Base-by-base conservation (phyloP, 2,329 filamentous ascomycete species). In the Achaetomium macrosporum region DNA sequence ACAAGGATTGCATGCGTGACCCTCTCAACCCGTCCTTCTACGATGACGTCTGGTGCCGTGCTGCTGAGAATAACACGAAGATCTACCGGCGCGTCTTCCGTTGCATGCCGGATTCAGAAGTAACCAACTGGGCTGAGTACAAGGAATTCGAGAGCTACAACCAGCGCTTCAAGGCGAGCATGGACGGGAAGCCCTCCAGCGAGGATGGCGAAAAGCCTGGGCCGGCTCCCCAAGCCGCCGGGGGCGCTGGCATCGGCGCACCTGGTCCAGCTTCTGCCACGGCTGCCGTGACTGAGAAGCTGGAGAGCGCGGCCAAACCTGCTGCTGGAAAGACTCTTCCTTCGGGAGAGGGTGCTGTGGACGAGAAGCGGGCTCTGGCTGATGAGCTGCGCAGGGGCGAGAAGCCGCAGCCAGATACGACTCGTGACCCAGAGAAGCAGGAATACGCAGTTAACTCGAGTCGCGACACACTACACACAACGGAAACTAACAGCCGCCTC, bases 51-150 rank as follows among this genome's bases (percentile, higher is more conserved):
- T 99, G 95, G 95, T 84, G 86, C 59, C 79, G 83, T 16, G 84
- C 90, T 49, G 93, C 93, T 1, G 84, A 87, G 58, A 97, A 97
- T 73, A 99, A 99, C 68, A 99, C 93, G 3, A 92, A 90, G 66
- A 80, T 99, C 44, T 99, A 88, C 72, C 87, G 93, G 31, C 83
- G 87, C 56, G 92, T 99, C 9, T 99, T 99, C 74, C 84, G 91
- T 43, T 96, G 91, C 69, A 95, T 95, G 88, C 93, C 93, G 1
- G 93, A 99, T 67, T 96, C 85, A 47, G 90, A 96, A 65, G 93
- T 96, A 25, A 85, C 83, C 58, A 92, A 87, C 41, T 99, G 93
- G 93, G 84, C 87, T 60, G 88, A 95, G 58, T 99, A 99, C 70
- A 86, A 88, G 58, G 87, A 95, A 60, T 95, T 87, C 65, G 77